Conservation (phyloP, 352 stramenopile species). For the Pythium brassicae region DNA sequence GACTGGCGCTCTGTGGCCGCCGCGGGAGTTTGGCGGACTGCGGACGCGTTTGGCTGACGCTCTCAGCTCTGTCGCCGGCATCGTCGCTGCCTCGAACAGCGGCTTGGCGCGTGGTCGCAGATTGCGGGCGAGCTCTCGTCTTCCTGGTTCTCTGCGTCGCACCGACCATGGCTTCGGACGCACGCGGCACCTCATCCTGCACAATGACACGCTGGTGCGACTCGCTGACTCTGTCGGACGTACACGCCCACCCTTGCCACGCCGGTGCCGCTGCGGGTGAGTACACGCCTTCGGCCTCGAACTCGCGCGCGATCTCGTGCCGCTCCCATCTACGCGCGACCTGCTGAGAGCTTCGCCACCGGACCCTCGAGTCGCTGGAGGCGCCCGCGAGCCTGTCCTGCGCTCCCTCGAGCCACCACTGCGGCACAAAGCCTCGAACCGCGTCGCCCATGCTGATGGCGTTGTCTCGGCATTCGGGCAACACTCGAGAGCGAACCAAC, state of each 20-base stretch:
- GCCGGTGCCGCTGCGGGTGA: constrained; percentile 3
- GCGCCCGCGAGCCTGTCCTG: neutral
- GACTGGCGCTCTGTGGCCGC: neutral
- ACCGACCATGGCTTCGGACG: constrained; percentile 11
- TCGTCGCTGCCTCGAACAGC: neutral
- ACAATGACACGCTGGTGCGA: too few species aligned
- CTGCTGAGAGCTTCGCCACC: constrained; percentile 22
- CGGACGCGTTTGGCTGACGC: constrained; percentile 1
- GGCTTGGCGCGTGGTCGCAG: constrained; percentile 14
- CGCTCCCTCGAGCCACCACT: constrained; percentile 22
- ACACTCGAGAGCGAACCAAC: too few species aligned
- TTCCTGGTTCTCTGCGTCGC: neutral
- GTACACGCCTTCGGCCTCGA: constrained; percentile 15
- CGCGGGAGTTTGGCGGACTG: constrained; percentile 13
- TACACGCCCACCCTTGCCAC: constrained; percentile 6
- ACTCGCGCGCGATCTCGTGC: constrained; percentile 11
- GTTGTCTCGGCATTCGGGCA: neutral
- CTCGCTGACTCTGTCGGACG: constrained; percentile 10
- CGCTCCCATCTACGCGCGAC: constrained; percentile 18
- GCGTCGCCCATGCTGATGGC: neutral
- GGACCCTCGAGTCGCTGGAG: constrained; percentile 2
- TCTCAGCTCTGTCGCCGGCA: too few species aligned
- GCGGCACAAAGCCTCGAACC: constrained; percentile 18
- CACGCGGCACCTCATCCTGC: too few species aligned
- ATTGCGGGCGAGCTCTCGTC: constrained; percentile 24